phyloP scores from a whole-genome alignment of 2,329 filamentous ascomycete genomes.

The Cordyceps javanica region DNA sequence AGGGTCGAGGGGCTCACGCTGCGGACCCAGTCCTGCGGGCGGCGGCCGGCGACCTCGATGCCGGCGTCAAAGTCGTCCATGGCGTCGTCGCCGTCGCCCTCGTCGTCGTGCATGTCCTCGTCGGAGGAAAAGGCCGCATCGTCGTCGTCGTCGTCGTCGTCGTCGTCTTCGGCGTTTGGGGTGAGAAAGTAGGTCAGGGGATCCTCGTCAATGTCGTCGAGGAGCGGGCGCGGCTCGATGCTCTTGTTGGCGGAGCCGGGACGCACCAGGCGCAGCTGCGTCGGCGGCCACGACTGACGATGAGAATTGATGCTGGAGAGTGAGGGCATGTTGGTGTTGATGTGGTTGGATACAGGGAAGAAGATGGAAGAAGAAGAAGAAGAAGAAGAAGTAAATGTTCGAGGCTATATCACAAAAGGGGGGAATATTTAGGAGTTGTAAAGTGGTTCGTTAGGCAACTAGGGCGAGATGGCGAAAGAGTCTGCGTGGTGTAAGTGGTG shows the following conservation, averaged over 20 bases:
- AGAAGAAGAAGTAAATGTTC: not conserved
- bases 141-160: slow-evolving; percentile 35
- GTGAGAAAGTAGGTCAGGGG: slow-evolving; percentile 53
- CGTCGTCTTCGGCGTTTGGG: slow-evolving; percentile 22
- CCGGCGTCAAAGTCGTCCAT: slow-evolving; percentile 52
- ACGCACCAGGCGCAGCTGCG: slow-evolving; percentile 41
- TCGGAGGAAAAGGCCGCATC: slow-evolving; percentile 22
- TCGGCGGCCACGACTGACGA: slow-evolving; percentile 47
- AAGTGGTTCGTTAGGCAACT: too few relatives aligned
- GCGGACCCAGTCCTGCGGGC: slow-evolving; percentile 37
- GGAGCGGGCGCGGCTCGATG: slow-evolving; percentile 34
- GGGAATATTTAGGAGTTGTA: too few relatives aligned
- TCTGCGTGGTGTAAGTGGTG: not conserved
- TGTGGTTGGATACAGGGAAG: not conserved
- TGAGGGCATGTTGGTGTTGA: slow-evolving; percentile 28
- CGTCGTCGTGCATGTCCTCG: too few relatives aligned
- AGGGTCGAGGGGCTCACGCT: slow-evolving; percentile 53
- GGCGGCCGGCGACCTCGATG: slow-evolving; percentile 44
- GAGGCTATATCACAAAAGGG: too few relatives aligned
- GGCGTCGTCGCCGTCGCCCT: slow-evolving; percentile 34
- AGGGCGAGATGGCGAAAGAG: not conserved
- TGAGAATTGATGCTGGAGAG: slow-evolving; percentile 27
- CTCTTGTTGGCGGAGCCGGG: slow-evolving; percentile 31
- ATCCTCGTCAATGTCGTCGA: slow-evolving; percentile 46
- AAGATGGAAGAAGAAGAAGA: not conserved